Base-by-base conservation (phyloP, 257 asterid genomes). In the Ilex aquifolium region DNA sequence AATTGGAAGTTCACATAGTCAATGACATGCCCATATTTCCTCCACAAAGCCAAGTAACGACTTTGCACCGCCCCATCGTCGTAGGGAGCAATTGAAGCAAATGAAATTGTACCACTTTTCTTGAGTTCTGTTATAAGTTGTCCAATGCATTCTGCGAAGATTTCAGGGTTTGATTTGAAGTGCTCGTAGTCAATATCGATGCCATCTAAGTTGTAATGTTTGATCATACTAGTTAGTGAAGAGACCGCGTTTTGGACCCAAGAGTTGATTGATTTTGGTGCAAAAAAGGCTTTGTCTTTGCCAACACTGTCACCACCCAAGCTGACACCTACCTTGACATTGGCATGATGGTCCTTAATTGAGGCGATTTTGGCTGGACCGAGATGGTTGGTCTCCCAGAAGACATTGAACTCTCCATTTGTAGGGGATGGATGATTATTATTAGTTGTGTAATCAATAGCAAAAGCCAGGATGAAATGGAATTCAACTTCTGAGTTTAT, bases 181-280 rank as follows among this genome's bases (percentile, higher is more conserved):
- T 89, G 95, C 64, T 89, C 93, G 64, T 89, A 90, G 63, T 87
- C 95, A 32, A 90, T 68, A 63, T 87, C 95, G 21, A 87, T 82
- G 0, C 97, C 95, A 54, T 82, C 95, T 3, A 87, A 54, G 36
- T 80, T 62, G 72, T 87, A 85, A 2, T 76, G 61, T 0, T 66
- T 59, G 44, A 87, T 77, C 15, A 87, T 82, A n/a, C 31, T 7
- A 0, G 95, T 83, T 0, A 90, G 72, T 10, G 95, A 87, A 16
- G 83, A 57, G 2, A 90, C 90, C n/a, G 95, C 95, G 52, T 90
- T 90, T 31, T 95, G 78, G 32, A 87, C 78, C 97, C 95, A 90
- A 1, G 89, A 74, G 7, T 67, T 67, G 1, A 76, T 66, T 1
- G 88, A 76, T 0, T 82, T 44, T 6, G 95, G 92, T 11, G 77